These are phyloP conservation scores for Dendrostoma leiphaemia DNA, from an alignment of 2,329 filamentous ascomycete genomes.

Conservation along the genomic window DNA sequence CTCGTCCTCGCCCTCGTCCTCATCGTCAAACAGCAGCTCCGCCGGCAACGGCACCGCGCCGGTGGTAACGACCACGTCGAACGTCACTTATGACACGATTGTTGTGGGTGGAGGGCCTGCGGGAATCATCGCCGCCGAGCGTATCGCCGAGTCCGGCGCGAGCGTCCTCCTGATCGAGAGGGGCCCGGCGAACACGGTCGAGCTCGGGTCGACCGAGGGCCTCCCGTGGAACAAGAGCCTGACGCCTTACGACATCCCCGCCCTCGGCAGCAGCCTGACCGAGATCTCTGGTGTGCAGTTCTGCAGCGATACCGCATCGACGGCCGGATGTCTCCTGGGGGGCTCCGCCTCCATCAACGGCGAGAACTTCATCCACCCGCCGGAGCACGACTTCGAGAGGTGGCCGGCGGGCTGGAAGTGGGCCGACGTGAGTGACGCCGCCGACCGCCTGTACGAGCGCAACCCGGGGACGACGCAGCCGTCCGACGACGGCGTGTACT, in stretches of 20 bases:
- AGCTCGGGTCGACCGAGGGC: slow-evolving; percentile 28
- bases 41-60: no score
- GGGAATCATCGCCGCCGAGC: slow-evolving; percentile 34
- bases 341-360: slow-evolving; percentile 34
- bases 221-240: slow-evolving; percentile 33
- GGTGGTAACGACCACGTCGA: no score
- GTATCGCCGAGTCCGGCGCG: slow-evolving; percentile 34
- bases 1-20: no score
- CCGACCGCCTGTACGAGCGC: slow-evolving; percentile 26
- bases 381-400: slow-evolving; percentile 30
- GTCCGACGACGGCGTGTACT: slow-evolving; percentile 24
- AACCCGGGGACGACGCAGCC: slow-evolving; percentile 27
- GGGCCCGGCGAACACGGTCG: slow-evolving; percentile 32
- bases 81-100: slow-evolving; percentile 36
- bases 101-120: slow-evolving; percentile 36
- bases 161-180: slow-evolving; percentile 38
- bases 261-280: slow-evolving; percentile 24
- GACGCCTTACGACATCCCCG: slow-evolving; percentile 31
- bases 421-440: slow-evolving; percentile 25
- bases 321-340: slow-evolving; percentile 36
- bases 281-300: slow-evolving; percentile 22
- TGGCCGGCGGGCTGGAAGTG: slow-evolving; percentile 31
- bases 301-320: slow-evolving; percentile 34
- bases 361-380: slow-evolving; percentile 31
- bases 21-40: no score